A percentile compares a stretch with the other conserved stretches of the same genome.
Conservation (phyloP, 164 flowering plant species). For the Magnolia officinalis region DNA sequence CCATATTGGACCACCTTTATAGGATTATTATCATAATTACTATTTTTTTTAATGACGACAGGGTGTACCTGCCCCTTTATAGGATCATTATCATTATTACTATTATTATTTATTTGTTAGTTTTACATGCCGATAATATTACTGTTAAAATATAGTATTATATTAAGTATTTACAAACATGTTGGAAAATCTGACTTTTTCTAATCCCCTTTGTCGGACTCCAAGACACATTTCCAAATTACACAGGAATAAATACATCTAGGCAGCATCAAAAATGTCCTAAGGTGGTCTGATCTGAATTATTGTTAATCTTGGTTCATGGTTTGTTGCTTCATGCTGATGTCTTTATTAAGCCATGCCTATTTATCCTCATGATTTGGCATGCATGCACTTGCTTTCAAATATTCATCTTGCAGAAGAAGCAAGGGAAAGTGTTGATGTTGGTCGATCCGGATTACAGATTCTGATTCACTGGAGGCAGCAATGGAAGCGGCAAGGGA, state of each 20-base stretch:
- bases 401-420: slow-evolving; percentile 46
- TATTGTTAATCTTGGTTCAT: neutral
- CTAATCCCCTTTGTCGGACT: neutral
- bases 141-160: too few relatives aligned
- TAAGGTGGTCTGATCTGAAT: neutral
- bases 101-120: too few relatives aligned
- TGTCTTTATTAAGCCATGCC: neutral
- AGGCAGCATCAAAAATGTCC: neutral
- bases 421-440: slow-evolving; percentile 64
- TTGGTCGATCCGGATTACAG: slow-evolving; percentile 83
- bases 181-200: too few relatives aligned
- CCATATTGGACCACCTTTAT: too few relatives aligned
- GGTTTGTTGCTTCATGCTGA: neutral
- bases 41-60: too few relatives aligned
- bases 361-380: neutral
- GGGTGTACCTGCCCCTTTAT: too few relatives aligned
- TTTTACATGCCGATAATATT: too few relatives aligned
- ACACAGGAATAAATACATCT: neutral
- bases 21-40: too few relatives aligned
- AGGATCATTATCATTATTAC: too few relatives aligned
- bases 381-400: neutral
- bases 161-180: too few relatives aligned
- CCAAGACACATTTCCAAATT: neutral
- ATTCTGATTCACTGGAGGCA: slow-evolving; percentile 68
- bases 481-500: slow-evolving; percentile 95